phyloP scores from a whole-genome alignment of 2,329 filamentous ascomycete genomes.

The Aureobasidium vineae region DNA sequence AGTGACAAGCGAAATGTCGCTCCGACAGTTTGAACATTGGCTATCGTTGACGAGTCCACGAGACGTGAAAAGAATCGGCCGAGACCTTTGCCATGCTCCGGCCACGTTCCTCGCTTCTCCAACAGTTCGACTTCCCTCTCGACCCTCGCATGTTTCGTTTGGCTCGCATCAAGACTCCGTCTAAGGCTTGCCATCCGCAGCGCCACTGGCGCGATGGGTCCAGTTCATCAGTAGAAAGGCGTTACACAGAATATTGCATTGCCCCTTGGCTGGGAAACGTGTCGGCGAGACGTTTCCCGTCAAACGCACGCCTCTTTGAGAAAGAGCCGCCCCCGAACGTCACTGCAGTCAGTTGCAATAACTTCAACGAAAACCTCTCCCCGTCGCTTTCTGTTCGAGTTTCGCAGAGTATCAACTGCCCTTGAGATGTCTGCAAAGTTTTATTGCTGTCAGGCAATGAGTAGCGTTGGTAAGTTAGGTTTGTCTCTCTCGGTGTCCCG shows the following conservation, averaged over 20 bases:
- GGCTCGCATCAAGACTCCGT: neutral
- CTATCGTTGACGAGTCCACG: neutral
- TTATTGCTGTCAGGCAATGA: neutral
- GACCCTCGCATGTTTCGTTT: neutral
- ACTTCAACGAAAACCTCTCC: neutral
- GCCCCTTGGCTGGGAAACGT: conserved; percentile 3
- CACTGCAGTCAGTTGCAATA: neutral
- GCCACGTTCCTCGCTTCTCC: neutral
- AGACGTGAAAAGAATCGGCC: neutral
- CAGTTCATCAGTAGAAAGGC: conserved; percentile 11
- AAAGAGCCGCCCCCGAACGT: neutral
- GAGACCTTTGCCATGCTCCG: conserved; percentile 11
- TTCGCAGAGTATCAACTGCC: too few relatives aligned
- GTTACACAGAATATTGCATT: conserved; percentile 23
- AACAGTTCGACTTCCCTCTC: neutral
- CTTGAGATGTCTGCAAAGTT: neutral
- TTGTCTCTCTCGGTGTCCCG: neutral
- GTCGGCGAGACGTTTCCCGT: conserved; percentile 1
- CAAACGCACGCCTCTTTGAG: conserved; percentile 13
- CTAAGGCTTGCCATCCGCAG: conserved; percentile 13
- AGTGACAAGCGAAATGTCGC: neutral
- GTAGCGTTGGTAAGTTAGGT: too few relatives aligned
- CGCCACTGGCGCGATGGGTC: neutral
- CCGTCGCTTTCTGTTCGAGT: neutral
- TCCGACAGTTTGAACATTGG: neutral